Base-by-base conservation (phyloP, 768 basidiomycete genomes). In the Tricholoma terreum region DNA sequence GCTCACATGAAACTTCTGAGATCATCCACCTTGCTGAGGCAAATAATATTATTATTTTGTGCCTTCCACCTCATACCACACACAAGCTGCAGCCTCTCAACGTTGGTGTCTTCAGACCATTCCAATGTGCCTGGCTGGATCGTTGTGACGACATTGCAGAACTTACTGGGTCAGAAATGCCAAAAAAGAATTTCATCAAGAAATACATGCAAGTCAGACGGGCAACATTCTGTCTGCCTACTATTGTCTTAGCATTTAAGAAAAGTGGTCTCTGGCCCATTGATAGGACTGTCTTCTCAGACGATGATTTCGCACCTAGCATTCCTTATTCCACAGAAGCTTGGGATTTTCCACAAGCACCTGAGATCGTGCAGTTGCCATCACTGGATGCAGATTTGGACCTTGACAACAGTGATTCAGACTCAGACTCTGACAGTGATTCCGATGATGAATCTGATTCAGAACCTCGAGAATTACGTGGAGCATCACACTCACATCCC, bases 21-120 rank as follows among this genome's bases (percentile, higher is more conserved):
- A 65, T 77, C 36, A 53, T 60, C 17, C 38, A 65, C n/a, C 55
- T 70, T 19, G 76, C 73, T 4, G 31, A 57, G 3, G 36, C 63
- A 36, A 55, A 74, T 54, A 64, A 67, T 33, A 70, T 80, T 45
- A 45, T 68, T 2, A 38, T 78, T 9, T 67, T 73, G 38, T 68
- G 61, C 21, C 67, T 80, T 15, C 80, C 75, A 1, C 65, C 75
- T 24, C 73, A 81, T 36, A 75, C 68, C 0, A 80, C 77, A 0
- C 77, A 79, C 54, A 55, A 61, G 12, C 71, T 78, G 0, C 80
- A 81, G 62, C 77, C 78, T 0, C 72, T 75, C 35, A 72, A 81
- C 63, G 74, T 80, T 59, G 75, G 73, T 2, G 68, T 72, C 21
- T 80, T 80, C 61, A 70, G 67, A 1, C 73, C 72, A 2, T 52